Conservation (phyloP, 2,329 filamentous ascomycete species). For the Epichloe gansuensis region DNA sequence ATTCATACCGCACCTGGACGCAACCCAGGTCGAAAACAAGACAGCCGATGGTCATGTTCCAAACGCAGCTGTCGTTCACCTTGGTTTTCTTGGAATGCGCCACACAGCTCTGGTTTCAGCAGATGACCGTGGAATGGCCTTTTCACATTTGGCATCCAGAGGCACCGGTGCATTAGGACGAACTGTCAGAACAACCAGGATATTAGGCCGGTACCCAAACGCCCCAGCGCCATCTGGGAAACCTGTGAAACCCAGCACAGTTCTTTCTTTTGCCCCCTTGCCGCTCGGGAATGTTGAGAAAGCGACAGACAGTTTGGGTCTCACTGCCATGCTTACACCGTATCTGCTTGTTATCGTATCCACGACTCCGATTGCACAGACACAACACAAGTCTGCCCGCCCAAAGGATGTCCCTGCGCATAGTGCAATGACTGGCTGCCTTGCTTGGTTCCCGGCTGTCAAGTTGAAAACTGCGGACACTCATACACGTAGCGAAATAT, state of each 20-base stretch:
- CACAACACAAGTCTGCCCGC: slow-evolving; percentile 82
- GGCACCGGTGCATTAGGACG: slow-evolving; percentile 78
- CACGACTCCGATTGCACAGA: slow-evolving; percentile 89
- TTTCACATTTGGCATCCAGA: slow-evolving; percentile 87
- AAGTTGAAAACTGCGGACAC: slow-evolving; percentile 68
- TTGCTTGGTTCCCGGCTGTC: slow-evolving; percentile 96
- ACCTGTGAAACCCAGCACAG: slow-evolving; percentile 78
- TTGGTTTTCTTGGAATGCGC: slow-evolving; percentile 89
- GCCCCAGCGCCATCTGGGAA: slow-evolving; percentile 49
- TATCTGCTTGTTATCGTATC: slow-evolving; percentile 95
- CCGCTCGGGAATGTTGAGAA: slow-evolving; percentile 92
- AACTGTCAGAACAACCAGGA: slow-evolving; percentile 76
- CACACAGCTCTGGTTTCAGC: slow-evolving; percentile 93
- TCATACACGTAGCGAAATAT: slow-evolving; percentile 53
- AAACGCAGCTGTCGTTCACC: slow-evolving; percentile 66
- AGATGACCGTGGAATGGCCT: slow-evolving; percentile 92
- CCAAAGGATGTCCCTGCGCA: slow-evolving; percentile 87
- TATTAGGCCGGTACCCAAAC: slow-evolving; percentile 81
- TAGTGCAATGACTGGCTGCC: slow-evolving; percentile 80
- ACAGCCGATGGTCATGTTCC: slow-evolving; percentile 72
- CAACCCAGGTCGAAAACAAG: slow-evolving; percentile 48
- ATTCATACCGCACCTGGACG: slow-evolving; percentile 64
- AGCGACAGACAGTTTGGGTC: slow-evolving; percentile 70
- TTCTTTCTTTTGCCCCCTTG: slow-evolving; percentile 79
- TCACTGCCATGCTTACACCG: slow-evolving; percentile 91